phyloP scores from a whole-genome alignment of 208 protist species.

The Acanthamoeba lugdunensis region DNA sequence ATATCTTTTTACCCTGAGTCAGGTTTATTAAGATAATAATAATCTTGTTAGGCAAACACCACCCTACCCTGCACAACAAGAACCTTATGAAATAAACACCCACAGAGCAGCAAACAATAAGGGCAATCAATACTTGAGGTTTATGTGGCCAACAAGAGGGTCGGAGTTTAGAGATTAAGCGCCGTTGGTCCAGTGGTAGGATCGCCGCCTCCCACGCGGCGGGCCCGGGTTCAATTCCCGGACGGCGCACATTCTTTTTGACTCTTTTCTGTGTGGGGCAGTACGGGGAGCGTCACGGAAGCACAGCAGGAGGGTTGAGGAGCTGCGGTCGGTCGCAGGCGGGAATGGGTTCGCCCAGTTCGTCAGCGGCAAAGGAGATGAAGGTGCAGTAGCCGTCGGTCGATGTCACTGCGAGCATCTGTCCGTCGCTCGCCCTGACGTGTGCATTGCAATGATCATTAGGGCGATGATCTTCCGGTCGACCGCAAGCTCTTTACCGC shows the following conservation, averaged over 20 bases:
- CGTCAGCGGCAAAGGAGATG: conserved; percentile 7
- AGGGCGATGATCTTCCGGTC: neutral
- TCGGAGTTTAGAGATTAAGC: neutral
- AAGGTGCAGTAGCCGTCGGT: conserved; percentile 48
- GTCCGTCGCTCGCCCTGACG: conserved; percentile 23
- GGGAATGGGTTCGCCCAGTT: conserved; percentile 2
- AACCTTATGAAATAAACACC: no score
- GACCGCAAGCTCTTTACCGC: neutral
- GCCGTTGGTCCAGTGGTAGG: conserved; percentile 1
- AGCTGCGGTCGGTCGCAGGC: neutral
- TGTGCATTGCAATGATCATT: neutral
- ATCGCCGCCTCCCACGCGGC: neutral
- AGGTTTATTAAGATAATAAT: no score
- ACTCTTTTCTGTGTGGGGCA: no score
- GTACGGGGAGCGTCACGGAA: no score
- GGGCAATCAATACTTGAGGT: no score
- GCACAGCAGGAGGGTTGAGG: neutral
- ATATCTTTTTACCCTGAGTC: neutral
- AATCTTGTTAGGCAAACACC: no score
- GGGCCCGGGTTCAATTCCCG: conserved; percentile 1
- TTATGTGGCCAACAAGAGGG: no score
- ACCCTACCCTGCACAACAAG: no score
- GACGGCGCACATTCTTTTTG: neutral
- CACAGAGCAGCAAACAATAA: no score
- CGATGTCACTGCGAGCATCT: conserved; percentile 7